These are phyloP conservation scores for Chaetomiaceae sp. DNA, from an alignment of 2,329 filamentous ascomycete species.

Conservation along the genomic window DNA sequence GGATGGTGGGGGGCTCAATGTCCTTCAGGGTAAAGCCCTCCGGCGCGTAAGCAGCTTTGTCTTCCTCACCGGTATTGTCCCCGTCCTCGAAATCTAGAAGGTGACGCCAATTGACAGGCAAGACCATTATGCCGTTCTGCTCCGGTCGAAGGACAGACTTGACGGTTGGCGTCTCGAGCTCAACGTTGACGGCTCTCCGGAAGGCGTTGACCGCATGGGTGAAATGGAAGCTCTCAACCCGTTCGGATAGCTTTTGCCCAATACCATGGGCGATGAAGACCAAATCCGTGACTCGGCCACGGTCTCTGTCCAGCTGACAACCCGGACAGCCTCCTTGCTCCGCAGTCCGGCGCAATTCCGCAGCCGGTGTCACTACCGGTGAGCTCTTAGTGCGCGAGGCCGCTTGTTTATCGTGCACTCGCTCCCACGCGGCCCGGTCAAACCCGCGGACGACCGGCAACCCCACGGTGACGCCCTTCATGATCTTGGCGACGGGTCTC, in stretches of 20 bases:
- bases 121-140: slow-evolving; percentile 87
- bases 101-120: slow-evolving; percentile 92
- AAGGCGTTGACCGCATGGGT: slow-evolving; percentile 94
- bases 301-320: slow-evolving; percentile 59
- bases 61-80: slow-evolving; percentile 53
- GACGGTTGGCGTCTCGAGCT: slow-evolving; percentile 71
- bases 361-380: neutral
- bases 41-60: slow-evolving; percentile 49
- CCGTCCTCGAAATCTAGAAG: slow-evolving; percentile 83
- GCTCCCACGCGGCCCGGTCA: slow-evolving; percentile 70
- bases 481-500: slow-evolving; percentile 75
- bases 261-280: slow-evolving; percentile 93
- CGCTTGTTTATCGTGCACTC: slow-evolving; percentile 53
- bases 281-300: slow-evolving; percentile 74
- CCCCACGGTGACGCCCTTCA: slow-evolving; percentile 77
- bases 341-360: slow-evolving; percentile 1
- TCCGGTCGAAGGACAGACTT: slow-evolving; percentile 68
- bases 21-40: slow-evolving; percentile 69
- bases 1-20: slow-evolving; percentile 86
- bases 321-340: slow-evolving; percentile 44
- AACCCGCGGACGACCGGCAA: slow-evolving; percentile 89
- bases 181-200: slow-evolving; percentile 77
- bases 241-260: slow-evolving; percentile 90
- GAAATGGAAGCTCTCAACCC: slow-evolving; percentile 94
- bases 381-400: slow-evolving; percentile 18